Conservation (phyloP, 768 basidiomycete genomes). For the Boletus subcaerulescens region DNA sequence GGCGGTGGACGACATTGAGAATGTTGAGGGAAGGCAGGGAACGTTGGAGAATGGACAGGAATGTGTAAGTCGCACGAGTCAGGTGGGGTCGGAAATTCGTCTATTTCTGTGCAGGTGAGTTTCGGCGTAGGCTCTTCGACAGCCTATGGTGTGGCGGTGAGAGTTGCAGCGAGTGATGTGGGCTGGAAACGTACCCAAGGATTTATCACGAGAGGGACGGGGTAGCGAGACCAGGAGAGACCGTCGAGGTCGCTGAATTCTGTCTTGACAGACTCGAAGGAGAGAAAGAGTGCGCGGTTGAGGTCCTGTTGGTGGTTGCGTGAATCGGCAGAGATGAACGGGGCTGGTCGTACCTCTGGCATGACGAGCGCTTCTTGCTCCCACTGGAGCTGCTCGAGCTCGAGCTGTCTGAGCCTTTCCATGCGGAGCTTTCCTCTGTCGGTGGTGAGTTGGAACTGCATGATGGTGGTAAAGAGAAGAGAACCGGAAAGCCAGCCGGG, state of each 20-base stretch:
- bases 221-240: constrained; percentile 45
- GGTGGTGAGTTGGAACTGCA: constrained; percentile 28
- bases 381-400: constrained; percentile 51
- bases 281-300: constrained; percentile 31
- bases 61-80: constrained; percentile 10
- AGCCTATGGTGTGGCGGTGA: constrained; percentile 7
- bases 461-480: not conserved
- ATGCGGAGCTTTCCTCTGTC: constrained; percentile 47
- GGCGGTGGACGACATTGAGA: constrained; percentile 4
- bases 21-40: not conserved
- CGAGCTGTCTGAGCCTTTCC: constrained; percentile 45
- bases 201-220: constrained; percentile 29
- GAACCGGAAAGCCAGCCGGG: constrained; percentile 9
- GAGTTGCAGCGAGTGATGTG: not conserved
- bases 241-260: constrained; percentile 65
- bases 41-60: constrained; percentile 7
- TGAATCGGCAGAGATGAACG: constrained; percentile 1
- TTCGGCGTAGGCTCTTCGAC: constrained; percentile 32
- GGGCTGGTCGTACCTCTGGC: constrained; percentile 44
- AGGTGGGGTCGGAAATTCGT: constrained; percentile 8
- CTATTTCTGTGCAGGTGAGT: constrained; percentile 19
- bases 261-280: constrained; percentile 55
- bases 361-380: constrained; percentile 56
- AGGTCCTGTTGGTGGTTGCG: constrained; percentile 25
- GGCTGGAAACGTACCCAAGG: constrained; percentile 21